These are phyloP conservation scores for Aspergillus sp. DNA, from an alignment of 2,329 filamentous ascomycete species.

Conservation along the genomic window DNA sequence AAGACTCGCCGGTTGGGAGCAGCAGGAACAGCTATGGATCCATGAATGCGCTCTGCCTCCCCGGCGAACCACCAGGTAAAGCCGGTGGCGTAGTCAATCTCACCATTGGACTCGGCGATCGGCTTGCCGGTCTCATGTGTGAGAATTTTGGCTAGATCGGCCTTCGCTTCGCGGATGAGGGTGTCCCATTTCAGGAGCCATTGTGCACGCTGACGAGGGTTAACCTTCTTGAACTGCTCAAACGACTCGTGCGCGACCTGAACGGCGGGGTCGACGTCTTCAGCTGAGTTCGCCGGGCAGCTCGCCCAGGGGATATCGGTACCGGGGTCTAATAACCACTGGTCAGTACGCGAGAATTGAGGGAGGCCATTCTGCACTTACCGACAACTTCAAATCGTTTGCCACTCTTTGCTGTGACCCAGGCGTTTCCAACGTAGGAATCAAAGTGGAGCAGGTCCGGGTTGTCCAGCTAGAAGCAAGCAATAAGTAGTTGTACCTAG, in stretches of 20 bases:
- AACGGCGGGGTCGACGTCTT: conserved; percentile 63
- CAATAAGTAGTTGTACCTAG: neutral
- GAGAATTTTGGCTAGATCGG: conserved; percentile 63
- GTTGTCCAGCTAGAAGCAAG: conserved; percentile 46
- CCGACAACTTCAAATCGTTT: conserved; percentile 53
- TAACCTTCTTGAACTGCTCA: conserved; percentile 58
- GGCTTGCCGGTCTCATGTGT: conserved; percentile 64
- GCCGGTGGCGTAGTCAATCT: conserved; percentile 56
- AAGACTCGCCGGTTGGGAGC: conserved; percentile 65
- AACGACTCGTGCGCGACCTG: conserved; percentile 62
- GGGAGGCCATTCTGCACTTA: conserved; percentile 15
- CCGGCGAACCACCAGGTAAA: conserved; percentile 62
- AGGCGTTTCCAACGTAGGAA: conserved; percentile 52
- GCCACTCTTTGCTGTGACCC: conserved; percentile 47
- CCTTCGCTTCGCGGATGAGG: conserved; percentile 61
- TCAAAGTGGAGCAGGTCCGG: conserved; percentile 50
- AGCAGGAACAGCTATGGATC: conserved; percentile 60
- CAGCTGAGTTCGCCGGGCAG: conserved; percentile 51
- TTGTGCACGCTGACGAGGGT: conserved; percentile 61
- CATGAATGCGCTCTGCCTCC: conserved; percentile 63
- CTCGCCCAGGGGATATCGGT: conserved; percentile 52
- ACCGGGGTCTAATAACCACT: conserved; percentile 48
- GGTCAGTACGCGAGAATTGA: neutral
- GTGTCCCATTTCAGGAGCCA: conserved; percentile 65
- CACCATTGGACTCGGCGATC: conserved; percentile 53